Percentiles rank a stretch among this genome's conserved stretches.
These are phyloP conservation scores for Hibiscus syriacus DNA, from an alignment of 345 rosid species.

Conservation along the genomic window DNA sequence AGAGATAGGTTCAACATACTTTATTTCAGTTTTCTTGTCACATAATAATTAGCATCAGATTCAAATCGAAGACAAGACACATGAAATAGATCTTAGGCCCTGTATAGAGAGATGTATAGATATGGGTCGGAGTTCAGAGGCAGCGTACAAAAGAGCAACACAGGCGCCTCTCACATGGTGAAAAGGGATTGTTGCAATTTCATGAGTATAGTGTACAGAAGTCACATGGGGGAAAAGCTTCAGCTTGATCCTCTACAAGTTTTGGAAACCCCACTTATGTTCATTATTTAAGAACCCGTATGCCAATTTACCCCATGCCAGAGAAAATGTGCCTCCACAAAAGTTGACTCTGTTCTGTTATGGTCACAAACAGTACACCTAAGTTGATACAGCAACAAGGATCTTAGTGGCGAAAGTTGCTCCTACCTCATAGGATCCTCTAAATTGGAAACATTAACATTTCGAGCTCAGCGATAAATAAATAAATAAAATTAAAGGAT, in stretches of 20 bases:
- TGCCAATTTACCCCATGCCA: not conserved
- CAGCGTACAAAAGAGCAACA: not conserved
- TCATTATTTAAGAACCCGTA: not conserved
- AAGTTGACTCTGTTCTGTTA: not conserved
- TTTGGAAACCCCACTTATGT: constrained; percentile 17
- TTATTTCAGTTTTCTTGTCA: not conserved
- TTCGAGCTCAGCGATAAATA: constrained; percentile 1
- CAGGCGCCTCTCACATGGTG: constrained; percentile 24
- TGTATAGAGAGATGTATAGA: not conserved
- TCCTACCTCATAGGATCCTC: not conserved
- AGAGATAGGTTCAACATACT: not conserved
- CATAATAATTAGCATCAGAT: not conserved
- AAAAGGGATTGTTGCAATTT: constrained; percentile 3
- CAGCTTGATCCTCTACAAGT: constrained; percentile 8
- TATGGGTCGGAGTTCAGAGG: not conserved
- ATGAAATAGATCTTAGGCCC: constrained; percentile 16
- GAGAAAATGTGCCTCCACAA: not conserved
- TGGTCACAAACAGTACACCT: not conserved
- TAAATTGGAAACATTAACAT: constrained; percentile 4
- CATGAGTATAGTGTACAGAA: not conserved
- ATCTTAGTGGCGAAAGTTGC: not conserved
- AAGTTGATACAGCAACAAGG: not conserved
- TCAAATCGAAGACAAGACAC: constrained; percentile 20
- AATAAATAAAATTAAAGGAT: not conserved
- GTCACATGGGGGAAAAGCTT: constrained; percentile 18